Conservation (phyloP, 148 eudicot species). For the Arctostaphylos glauca region DNA sequence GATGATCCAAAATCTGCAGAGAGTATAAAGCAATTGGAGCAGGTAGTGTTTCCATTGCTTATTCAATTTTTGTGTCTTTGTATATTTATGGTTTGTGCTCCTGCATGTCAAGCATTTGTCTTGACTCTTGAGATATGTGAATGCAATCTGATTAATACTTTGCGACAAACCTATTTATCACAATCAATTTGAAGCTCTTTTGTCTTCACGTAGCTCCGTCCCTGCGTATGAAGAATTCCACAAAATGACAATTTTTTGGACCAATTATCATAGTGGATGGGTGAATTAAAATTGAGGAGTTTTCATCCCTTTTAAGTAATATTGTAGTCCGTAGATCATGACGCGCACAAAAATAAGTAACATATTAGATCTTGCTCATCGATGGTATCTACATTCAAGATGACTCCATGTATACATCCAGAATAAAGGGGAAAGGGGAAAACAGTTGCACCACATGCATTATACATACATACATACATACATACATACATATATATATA, state of each 20-base stretch:
- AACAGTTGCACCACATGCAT: too few species aligned
- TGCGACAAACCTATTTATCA: not conserved
- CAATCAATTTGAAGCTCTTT: not conserved
- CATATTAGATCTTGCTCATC: not conserved
- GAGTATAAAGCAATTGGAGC: conserved; percentile 79
- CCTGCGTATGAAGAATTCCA: not conserved
- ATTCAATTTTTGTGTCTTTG: not conserved
- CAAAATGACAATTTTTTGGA: not conserved
- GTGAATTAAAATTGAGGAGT: not conserved
- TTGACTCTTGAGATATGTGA: not conserved
- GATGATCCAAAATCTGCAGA: conserved; percentile 78
- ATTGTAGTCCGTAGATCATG: not conserved
- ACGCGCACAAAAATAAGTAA: not conserved
- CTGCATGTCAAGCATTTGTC: conserved; percentile 3
- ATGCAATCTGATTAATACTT: not conserved
- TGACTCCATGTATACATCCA: not conserved
- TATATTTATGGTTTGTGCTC: not conserved
- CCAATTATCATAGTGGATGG: not conserved
- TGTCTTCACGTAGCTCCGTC: not conserved
- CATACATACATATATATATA: too few species aligned
- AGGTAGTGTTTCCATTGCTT: conserved; percentile 41
- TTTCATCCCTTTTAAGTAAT: not conserved
- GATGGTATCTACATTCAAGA: not conserved
- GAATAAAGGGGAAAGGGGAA: too few species aligned
- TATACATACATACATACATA: too few species aligned